Evolutionary conservation across 106 monocot genomes (phyloP).

Genomic region (Dendrobium catenatum): DNA sequence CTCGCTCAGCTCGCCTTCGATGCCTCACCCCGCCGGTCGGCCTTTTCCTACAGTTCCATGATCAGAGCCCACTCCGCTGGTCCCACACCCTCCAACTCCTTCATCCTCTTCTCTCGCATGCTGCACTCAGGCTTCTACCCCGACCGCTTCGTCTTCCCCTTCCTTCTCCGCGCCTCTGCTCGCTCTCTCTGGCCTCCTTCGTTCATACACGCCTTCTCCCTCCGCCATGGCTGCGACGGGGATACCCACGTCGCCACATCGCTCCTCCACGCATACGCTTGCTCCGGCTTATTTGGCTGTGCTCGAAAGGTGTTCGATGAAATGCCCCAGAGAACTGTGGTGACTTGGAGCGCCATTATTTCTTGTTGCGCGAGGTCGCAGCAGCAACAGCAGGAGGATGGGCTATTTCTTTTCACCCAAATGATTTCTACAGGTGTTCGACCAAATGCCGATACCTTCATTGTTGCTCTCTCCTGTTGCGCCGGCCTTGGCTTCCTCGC

Average conservation of each 20-base stretch:
- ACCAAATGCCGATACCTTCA: constrained; percentile 28
- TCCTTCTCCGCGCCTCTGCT: constrained; percentile 32
- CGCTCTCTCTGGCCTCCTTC: background rate
- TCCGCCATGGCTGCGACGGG: constrained; percentile 5
- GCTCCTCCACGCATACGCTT: constrained; percentile 26
- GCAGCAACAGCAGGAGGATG: constrained; percentile 8
- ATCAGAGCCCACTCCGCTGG: constrained; percentile 11
- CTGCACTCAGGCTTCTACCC: constrained; percentile 21
- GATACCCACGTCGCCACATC: constrained; percentile 29
- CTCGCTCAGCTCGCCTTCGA: constrained; percentile 8
- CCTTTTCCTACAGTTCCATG: constrained; percentile 4
- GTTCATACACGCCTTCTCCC: constrained; percentile 2
- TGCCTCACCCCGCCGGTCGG: constrained; percentile 1
- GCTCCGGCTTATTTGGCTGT: constrained; percentile 17
- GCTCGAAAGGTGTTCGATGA: constrained; percentile 32
- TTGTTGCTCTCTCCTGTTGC: constrained; percentile 29
- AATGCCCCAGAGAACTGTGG: constrained; percentile 18
- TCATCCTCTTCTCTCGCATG: constrained; percentile 11
- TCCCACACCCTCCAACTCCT: background rate
- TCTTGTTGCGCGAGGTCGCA: constrained; percentile 17
- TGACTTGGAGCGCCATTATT: constrained; percentile 42
- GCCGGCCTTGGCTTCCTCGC: constrained; percentile 18
- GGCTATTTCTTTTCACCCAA: constrained; percentile 12
- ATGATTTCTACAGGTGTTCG: constrained; percentile 14
- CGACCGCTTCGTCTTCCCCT: constrained; percentile 29